Conservation (phyloP, 805 yeast species). For the Ogataea nakhonphanomensis region DNA sequence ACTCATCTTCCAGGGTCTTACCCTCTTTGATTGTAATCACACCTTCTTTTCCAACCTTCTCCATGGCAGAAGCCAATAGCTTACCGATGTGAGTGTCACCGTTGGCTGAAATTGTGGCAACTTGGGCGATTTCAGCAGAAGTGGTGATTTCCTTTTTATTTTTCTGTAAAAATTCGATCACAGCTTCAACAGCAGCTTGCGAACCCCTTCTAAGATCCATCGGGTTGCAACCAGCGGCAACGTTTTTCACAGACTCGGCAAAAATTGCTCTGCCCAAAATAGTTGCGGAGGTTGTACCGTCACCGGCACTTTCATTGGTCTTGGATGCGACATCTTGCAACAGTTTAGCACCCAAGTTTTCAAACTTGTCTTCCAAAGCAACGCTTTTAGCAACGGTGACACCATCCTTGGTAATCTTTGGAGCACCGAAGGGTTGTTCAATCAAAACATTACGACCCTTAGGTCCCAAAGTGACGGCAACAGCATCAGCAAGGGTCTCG, state of each 20-base stretch:
- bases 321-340: slow-evolving; percentile 95
- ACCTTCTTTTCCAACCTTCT: slow-evolving; percentile 98
- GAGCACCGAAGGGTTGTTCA: slow-evolving; percentile 95
- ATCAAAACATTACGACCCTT: slow-evolving; percentile 96
- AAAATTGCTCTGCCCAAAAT: slow-evolving; percentile 93
- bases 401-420: slow-evolving; percentile 99
- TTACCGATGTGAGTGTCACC: slow-evolving; percentile 92
- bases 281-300: slow-evolving; percentile 97
- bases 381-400: slow-evolving; percentile 92
- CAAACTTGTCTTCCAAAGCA: slow-evolving; percentile 81
- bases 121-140: slow-evolving; percentile 94
- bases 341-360: slow-evolving; percentile 93
- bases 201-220: slow-evolving; percentile 97
- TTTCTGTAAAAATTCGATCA: slow-evolving; percentile 74
- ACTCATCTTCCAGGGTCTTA: slow-evolving; percentile 92
- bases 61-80: slow-evolving; percentile 93
- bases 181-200: slow-evolving; percentile 94
- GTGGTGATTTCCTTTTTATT: slow-evolving; percentile 93
- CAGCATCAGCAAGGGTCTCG: slow-evolving; percentile 92
- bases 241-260: slow-evolving; percentile 92
- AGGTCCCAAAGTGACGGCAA: slow-evolving; percentile 94
- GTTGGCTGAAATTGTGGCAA: slow-evolving; percentile 95
- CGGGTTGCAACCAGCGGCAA: slow-evolving; percentile 98
- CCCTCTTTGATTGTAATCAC: slow-evolving; percentile 98
- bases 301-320: slow-evolving; percentile 98